Percentiles rank a stretch among this genome's conserved stretches.
Conservation (phyloP, 108 stramenopile species). For the Fistulifera solaris region DNA sequence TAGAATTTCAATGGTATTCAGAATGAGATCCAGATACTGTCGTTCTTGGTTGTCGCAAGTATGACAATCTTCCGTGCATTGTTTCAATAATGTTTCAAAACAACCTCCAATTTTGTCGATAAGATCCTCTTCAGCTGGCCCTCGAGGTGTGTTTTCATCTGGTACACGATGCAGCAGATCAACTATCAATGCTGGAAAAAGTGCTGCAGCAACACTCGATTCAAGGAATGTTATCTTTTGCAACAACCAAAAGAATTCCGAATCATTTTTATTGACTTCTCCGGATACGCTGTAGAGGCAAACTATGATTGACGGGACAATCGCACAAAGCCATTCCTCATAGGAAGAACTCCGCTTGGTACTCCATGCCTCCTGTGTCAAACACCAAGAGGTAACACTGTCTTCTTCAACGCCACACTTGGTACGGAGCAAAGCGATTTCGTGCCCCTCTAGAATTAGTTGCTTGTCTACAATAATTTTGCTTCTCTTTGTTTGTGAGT, state of each 20-base stretch:
- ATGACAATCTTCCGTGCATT: constrained; percentile 17
- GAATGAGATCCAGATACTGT: constrained; percentile 23
- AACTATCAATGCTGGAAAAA: constrained; percentile 55
- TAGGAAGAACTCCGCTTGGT: constrained; percentile 11
- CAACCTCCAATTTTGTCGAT: constrained; percentile 29
- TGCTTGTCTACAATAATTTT: background rate
- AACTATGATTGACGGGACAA: constrained; percentile 49
- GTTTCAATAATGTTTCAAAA: constrained; percentile 22
- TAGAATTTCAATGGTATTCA: constrained; percentile 47
- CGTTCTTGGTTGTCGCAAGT: background rate
- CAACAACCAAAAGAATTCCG: constrained; percentile 13
- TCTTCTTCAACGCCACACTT: constrained; percentile 6
- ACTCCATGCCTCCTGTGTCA: constrained; percentile 50
- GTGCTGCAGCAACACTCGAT: constrained; percentile 36
- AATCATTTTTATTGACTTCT: constrained; percentile 1
- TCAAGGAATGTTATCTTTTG: constrained; percentile 41
- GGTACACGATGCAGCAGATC: constrained; percentile 20
- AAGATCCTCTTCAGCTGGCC: constrained; percentile 10
- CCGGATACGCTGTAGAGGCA: constrained; percentile 19
- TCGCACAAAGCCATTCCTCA: constrained; percentile 52
- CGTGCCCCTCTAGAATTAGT: background rate
- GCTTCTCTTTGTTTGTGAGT: background rate
- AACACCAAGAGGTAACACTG: constrained; percentile 50
- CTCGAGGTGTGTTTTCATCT: too few species aligned
- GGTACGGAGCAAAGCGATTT: background rate